A percentile compares a stretch with the other conserved stretches of the same genome.
Conservation (phyloP, 495 filamentous ascomycete species). For the Penicillium pulvis region DNA sequence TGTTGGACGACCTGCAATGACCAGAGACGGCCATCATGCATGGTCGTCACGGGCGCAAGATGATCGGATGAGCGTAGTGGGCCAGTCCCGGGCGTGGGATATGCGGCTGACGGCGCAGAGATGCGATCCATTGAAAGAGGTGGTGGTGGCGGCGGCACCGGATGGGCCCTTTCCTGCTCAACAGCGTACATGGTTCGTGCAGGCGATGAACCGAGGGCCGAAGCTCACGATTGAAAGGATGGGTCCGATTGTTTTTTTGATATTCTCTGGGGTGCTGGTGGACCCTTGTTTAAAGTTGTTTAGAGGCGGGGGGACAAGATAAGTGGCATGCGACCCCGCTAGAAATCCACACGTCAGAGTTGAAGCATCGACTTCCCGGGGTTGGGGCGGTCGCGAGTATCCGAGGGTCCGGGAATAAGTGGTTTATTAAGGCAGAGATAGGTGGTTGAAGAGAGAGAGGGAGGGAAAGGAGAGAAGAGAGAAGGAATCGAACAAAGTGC, state of each 20-base stretch:
- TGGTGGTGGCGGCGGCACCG: slow-evolving; percentile 39
- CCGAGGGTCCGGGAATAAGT: background rate
- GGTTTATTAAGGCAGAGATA: background rate
- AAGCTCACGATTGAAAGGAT: slow-evolving; percentile 14
- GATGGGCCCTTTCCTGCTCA: slow-evolving; percentile 46
- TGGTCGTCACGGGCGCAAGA: slow-evolving; percentile 40
- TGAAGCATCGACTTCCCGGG: slow-evolving; percentile 34
- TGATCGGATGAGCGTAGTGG: slow-evolving; percentile 39
- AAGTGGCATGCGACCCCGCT: slow-evolving; percentile 31
- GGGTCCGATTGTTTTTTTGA: slow-evolving; percentile 18
- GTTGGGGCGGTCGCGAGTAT: slow-evolving; percentile 11
- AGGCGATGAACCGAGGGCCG: slow-evolving; percentile 29
- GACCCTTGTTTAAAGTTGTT: slow-evolving; percentile 9
- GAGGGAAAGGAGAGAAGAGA: slow-evolving; percentile 11
- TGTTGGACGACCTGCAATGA: slow-evolving; percentile 88
- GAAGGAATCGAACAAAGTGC: background rate
- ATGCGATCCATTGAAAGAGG: slow-evolving; percentile 54
- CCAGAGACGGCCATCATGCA: slow-evolving; percentile 53
- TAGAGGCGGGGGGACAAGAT: slow-evolving; percentile 13
- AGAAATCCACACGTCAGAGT: slow-evolving; percentile 36
- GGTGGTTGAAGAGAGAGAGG: background rate
- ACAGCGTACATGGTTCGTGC: slow-evolving; percentile 46
- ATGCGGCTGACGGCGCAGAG: slow-evolving; percentile 42
- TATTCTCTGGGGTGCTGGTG: slow-evolving; percentile 12
- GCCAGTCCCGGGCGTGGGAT: slow-evolving; percentile 40